Percentiles rank a stretch among this genome's conserved stretches.
phyloP scores from a whole-genome alignment of 306 rosid genomes.

The Rosa rugosa region DNA sequence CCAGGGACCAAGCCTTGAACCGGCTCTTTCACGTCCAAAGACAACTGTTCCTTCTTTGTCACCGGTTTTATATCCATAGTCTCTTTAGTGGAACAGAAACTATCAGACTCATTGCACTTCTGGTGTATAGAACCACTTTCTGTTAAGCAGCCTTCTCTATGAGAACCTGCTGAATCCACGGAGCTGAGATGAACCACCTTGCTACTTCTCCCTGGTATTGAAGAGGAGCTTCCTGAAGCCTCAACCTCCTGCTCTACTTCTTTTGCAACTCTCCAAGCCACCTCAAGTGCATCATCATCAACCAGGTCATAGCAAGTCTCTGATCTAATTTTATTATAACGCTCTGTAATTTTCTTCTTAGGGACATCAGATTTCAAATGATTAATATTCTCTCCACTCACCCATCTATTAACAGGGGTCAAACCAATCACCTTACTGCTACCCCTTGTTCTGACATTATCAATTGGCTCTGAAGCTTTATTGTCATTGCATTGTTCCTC shows the following conservation, averaged over 20 bases:
- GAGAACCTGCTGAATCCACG: slow-evolving; percentile 33
- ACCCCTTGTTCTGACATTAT: slow-evolving; percentile 10
- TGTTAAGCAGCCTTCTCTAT: slow-evolving; percentile 25
- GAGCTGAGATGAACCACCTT: slow-evolving; percentile 20
- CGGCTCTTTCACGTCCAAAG: slow-evolving; percentile 20
- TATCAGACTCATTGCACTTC: slow-evolving; percentile 8
- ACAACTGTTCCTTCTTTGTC: slow-evolving; percentile 9
- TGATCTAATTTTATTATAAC: slow-evolving; percentile 13
- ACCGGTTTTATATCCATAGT: background rate
- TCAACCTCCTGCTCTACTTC: slow-evolving; percentile 32
- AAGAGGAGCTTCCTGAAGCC: slow-evolving; percentile 33
- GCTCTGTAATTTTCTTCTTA: slow-evolving; percentile 20
- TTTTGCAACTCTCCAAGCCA: slow-evolving; percentile 30
- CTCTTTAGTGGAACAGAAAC: slow-evolving; percentile 6
- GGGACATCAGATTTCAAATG: slow-evolving; percentile 11
- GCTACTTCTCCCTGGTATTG: slow-evolving; percentile 25
- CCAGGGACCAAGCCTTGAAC: background rate
- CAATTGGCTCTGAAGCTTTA: slow-evolving; percentile 19
- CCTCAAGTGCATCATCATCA: slow-evolving; percentile 25
- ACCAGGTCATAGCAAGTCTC: slow-evolving; percentile 16
- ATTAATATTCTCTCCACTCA: background rate
- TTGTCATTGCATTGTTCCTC: slow-evolving; percentile 8
- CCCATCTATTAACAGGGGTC: slow-evolving; percentile 8
- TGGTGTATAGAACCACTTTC: slow-evolving; percentile 22
- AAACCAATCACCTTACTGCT: slow-evolving; percentile 17